Base-by-base conservation (phyloP, 2,329 filamentous ascomycete species). In the Aspergillus ochraceus region DNA sequence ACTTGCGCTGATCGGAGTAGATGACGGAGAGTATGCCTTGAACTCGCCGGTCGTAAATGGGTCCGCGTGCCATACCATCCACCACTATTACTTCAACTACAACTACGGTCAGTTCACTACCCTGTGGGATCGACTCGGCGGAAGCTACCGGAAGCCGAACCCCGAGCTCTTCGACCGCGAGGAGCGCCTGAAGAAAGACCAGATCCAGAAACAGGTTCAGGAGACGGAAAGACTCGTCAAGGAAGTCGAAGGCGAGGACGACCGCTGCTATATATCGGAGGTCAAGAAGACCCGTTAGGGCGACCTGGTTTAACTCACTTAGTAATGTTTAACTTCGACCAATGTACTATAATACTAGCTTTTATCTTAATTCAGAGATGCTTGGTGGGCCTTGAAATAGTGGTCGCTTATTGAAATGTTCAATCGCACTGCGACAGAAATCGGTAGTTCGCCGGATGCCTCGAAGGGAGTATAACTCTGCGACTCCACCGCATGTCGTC, bases 41-140 rank as follows among this genome's bases (percentile, higher is more conserved):
- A 89, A 96, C 76, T 91, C 89, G 68, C 88, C 90, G 22, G 77
- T 97, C 66, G 87, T 97, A 77, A 98, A 98, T 74, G 94, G 94
- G 49, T 91, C 93, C 9, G 94, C 94, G n/a, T 97, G 94, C 83
- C 94, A 98, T 77, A 92, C 90, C 36, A 86, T 93, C 83, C 94
- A 97, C 78, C 94, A 97, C 74, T 77, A 92, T 54, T 91, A 91
- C 79, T 91, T 91, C 82, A 90, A 90, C 80, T 91, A 90, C 84
- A 97, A 97, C 80, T 97, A 96, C 71, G 93, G 93, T 61, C 93
- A 97, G 77, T 97, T 93, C 81, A 95, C 91, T 14, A 97, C 93
- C 1, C 81, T 96, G 22, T 97, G 93, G 90, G 93, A 97, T 75
- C 88, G 92, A 55, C 77, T 97, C 26, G 91, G 92, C 59, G 90